Evolutionary conservation across 2,329 filamentous ascomycete species (phyloP).

Genomic region (Periconia sp.): DNA sequence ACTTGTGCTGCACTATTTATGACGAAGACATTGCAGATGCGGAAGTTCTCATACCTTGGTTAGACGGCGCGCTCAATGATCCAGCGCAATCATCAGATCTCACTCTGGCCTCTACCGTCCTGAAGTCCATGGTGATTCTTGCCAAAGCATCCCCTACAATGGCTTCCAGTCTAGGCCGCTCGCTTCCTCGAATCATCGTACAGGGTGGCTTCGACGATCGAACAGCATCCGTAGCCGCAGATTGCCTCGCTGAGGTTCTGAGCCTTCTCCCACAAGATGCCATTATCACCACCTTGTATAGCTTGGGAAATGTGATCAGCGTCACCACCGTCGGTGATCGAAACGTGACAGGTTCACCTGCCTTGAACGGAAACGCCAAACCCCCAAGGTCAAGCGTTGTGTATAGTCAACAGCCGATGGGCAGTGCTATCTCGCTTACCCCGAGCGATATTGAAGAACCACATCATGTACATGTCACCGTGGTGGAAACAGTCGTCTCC

Average conservation of each 20-base stretch:
- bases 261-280: constrained; percentile 86
- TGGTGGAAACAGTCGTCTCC: constrained; percentile 94
- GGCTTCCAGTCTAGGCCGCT: constrained; percentile 74
- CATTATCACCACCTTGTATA: constrained; percentile 92
- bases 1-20: constrained; percentile 80
- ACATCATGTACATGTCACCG: constrained; percentile 74
- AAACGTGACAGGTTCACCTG: constrained; percentile 46
- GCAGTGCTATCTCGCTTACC: constrained; percentile 78
- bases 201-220: constrained; percentile 72
- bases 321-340: constrained; percentile 61
- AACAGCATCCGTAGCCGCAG: constrained; percentile 76
- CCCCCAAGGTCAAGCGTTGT: constrained; percentile 42
- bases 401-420: constrained; percentile 56
- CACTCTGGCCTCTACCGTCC: constrained; percentile 72
- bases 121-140: constrained; percentile 80
- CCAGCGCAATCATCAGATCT: constrained; percentile 79
- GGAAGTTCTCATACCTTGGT: constrained; percentile 78
- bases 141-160: constrained; percentile 73
- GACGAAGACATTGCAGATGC: constrained; percentile 80
- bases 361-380: constrained; percentile 53
- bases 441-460: constrained; percentile 77
- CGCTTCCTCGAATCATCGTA: constrained; percentile 84
- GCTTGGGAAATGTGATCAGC: constrained; percentile 91
- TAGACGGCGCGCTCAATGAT: constrained; percentile 80
- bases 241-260: constrained; percentile 79